Conservation (phyloP, 2,329 filamentous ascomycete species). For the Ceratocystiopsis sp. region DNA sequence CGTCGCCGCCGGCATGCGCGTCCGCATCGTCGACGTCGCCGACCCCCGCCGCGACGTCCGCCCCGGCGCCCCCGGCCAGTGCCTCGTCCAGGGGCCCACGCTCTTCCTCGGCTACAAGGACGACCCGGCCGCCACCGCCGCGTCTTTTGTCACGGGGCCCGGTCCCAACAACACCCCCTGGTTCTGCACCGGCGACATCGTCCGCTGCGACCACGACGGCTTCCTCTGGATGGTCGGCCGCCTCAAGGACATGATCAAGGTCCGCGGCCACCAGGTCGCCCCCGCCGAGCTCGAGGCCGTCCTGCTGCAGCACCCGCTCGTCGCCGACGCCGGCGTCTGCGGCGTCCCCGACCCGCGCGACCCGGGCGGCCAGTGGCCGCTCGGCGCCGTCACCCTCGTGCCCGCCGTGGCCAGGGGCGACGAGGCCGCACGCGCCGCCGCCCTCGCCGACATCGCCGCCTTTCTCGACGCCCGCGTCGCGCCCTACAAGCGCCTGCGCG, state of each 20-base stretch:
- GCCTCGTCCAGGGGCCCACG: conserved; percentile 51
- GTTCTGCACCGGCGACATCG: conserved; percentile 60
- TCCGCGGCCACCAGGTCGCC: conserved; percentile 40
- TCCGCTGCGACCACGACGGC: conserved; percentile 39
- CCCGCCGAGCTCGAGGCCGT: conserved; percentile 34
- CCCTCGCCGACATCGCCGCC: conserved; percentile 34
- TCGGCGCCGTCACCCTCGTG: conserved; percentile 46
- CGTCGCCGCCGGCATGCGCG: conserved; percentile 28
- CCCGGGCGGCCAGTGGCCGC: conserved; percentile 45
- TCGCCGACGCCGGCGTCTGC: conserved; percentile 24
- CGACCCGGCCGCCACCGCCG: conserved; percentile 47
- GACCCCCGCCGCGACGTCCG: conserved; percentile 36
- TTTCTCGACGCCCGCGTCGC: conserved; percentile 30
- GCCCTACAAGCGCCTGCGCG: conserved; percentile 31
- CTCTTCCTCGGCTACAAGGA: conserved; percentile 64
- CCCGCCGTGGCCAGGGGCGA: conserved; percentile 18
- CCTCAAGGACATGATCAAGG: conserved; percentile 50
- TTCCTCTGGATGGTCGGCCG: conserved; percentile 52
- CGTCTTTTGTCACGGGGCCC: conserved; percentile 29
- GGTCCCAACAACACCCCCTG: conserved; percentile 31
- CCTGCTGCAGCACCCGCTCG: conserved; percentile 24
- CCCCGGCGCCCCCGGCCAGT: conserved; percentile 28
- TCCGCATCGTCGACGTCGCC: conserved; percentile 38
- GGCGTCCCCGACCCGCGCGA: conserved; percentile 12
- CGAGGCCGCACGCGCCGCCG: conserved; percentile 19